Base-by-base conservation (phyloP, 2,329 filamentous ascomycete species). In the Verticillium albo-atrum region DNA sequence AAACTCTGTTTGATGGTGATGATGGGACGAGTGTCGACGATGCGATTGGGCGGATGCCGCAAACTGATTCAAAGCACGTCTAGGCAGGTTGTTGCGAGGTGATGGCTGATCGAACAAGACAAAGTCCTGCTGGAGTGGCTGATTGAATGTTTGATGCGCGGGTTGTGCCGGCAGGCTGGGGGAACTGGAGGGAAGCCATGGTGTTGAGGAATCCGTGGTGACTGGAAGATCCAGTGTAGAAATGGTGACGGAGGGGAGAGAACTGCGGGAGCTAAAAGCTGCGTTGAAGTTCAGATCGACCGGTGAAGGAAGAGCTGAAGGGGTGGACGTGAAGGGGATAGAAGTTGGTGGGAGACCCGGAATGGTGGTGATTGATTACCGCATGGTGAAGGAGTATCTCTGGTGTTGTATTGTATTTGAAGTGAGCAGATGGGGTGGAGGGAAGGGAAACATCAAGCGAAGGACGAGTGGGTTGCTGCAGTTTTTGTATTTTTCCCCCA, bases 131-230 rank as follows among this genome's bases (percentile, higher is more conserved):
- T 84, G 84, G 60, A 76, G 80, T 67, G 80, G 78, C 30, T 61
- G 62, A 35, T 59, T 47, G 57, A 55, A 37, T 26, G 52, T 53
- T 25, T 76, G 78, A 74, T 79, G 83, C 79, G 81, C 81, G 79
- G 83, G 74, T 78, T 77, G 68, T 79, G 83, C 85, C 85, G 84
- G 84, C 83, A 80, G 82, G 82, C 79, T 83, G 74, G 79, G 70
- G 71, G 81, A 79, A 80, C 79, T 85, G 80, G 86, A 87, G 83
- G 88, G 84, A 87, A 83, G 89, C 90, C 90, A 93, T 93, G 83
- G 70, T 92, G 86, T 85, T 78, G 82, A 82, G 75, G 86, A 84
- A 90, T 89, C 89, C 89, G 89, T 92, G 83, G 83, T 92, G 88
- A 90, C 87, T 85, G 81, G 71, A 68, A 82, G 85, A 85, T 88